Conservation (phyloP, 2,329 filamentous ascomycete species). For the Penicillium freii region DNA sequence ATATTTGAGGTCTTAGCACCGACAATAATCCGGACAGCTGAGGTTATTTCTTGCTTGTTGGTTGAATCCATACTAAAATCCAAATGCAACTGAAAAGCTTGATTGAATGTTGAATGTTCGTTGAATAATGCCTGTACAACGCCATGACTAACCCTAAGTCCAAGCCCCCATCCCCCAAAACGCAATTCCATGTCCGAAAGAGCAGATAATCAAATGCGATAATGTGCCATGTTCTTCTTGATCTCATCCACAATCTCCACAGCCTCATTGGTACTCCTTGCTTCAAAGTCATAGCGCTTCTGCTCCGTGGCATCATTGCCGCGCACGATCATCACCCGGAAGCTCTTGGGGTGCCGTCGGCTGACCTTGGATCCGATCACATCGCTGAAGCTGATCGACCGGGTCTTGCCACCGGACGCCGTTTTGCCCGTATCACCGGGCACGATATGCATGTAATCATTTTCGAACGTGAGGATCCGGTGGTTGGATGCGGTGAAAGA, state of each 20-base stretch:
- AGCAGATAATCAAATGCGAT: slow-evolving; percentile 35
- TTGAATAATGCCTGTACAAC: neutral
- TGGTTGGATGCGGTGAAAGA: slow-evolving; percentile 62
- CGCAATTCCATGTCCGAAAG: neutral
- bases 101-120: neutral
- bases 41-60: no score
- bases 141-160: neutral
- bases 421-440: slow-evolving; percentile 56
- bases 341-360: slow-evolving; percentile 62
- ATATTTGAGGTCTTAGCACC: no score
- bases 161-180: neutral
- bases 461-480: slow-evolving; percentile 61
- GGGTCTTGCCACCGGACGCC: slow-evolving; percentile 54
- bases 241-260: slow-evolving; percentile 64
- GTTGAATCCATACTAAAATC: neutral
- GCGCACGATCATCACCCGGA: slow-evolving; percentile 60
- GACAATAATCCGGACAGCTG: no score
- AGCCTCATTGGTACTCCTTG: slow-evolving; percentile 56
- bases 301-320: slow-evolving; percentile 62
- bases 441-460: slow-evolving; percentile 66
- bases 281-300: slow-evolving; percentile 67
- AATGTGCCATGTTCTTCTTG: slow-evolving; percentile 55
- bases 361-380: slow-evolving; percentile 66
- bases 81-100: neutral
- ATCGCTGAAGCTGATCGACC: slow-evolving; percentile 61